phyloP scores from a whole-genome alignment of 2,329 filamentous ascomycete species.

The Orbilia oligospora region DNA sequence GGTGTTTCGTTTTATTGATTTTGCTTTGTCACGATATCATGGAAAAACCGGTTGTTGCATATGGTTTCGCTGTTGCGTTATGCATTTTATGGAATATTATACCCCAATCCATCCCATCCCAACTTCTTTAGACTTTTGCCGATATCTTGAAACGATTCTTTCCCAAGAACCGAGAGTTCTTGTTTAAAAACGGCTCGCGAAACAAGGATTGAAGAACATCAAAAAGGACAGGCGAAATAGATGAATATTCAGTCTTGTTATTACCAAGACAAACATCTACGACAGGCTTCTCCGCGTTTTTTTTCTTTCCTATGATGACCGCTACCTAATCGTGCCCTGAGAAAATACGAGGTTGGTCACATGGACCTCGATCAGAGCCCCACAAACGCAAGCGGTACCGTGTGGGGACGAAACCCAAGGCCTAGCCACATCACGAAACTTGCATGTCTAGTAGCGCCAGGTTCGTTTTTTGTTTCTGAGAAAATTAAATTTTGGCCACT shows the following conservation, averaged over 20 bases:
- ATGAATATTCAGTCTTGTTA: neutral
- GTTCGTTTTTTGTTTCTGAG: neutral
- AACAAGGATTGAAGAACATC: conserved; percentile 3
- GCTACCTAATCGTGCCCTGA: conserved; percentile 11
- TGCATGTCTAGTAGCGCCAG: neutral
- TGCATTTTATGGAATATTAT: conserved; percentile 21
- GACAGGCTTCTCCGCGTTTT: conserved; percentile 15
- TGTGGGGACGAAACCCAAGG: conserved; percentile 7
- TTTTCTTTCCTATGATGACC: conserved; percentile 1
- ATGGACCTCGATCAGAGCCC: conserved; percentile 27
- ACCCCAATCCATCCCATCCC: conserved; percentile 27
- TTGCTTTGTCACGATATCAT: conserved; percentile 9
- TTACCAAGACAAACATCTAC: conserved; percentile 1
- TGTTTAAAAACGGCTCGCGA: conserved; percentile 16
- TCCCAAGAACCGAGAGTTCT: conserved; percentile 6
- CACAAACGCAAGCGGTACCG: conserved; percentile 26
- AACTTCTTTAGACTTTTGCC: conserved; percentile 32
- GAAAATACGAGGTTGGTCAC: conserved; percentile 45
- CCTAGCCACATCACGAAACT: conserved; percentile 20
- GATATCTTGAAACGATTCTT: conserved; percentile 19
- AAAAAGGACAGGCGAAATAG: neutral
- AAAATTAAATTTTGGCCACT: neutral
- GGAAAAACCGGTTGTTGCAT: conserved; percentile 28
- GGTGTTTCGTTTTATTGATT: conserved; percentile 6
- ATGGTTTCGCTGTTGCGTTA: conserved; percentile 17